Evolutionary conservation across 345 rosid genomes (phyloP), one percentile per base, ranked within the genome.

Genomic region (Sisymbrium altissimum): DNA sequence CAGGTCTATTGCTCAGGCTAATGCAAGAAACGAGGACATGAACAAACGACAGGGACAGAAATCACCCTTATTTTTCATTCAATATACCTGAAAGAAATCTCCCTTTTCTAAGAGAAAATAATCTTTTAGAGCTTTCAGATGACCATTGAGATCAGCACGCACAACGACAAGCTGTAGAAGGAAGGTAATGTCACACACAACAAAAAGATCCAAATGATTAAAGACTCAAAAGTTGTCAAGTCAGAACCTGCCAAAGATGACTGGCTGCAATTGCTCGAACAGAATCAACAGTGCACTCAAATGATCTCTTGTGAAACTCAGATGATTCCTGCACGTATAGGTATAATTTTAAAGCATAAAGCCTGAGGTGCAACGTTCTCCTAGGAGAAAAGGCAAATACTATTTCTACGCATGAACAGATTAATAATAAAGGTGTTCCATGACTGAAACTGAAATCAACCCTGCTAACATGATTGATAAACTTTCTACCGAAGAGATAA

Each of bases 161-260:
- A 94, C 87, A 62, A 91, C 97, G 43, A 94, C 97, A 64, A 92
- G 98, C 97, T 91, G 90, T 76, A 78, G 44, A 77, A 66, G 29
- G 65, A 40, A 56, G 68, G 53, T 46, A 80, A 74, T 58, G 66
- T 49, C 53, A 54, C 35, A 52, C 50, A 45, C 35, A 39, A 25
- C 5, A 18, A 62, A 7, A 21, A 8, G 12, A 49, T 74, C 64
- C 29, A 58, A 68, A 44, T 11, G 38, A 72, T 43, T 44, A 44
- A 39, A 38, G 18, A 27, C 33, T 55, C 62, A 12, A 54, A 66
- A 44, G 65, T 35, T 65, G 30, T 25, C 46, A 40, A 54, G 81
- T 66, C 70, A 80, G 82, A 78, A 92, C 99, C 99, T 92, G 99
- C 99, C 99, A 95, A 77, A 95, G 97, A 88, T 92, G 97, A 81